Conservation (phyloP, 345 rosid species). For the Garcia nutans region DNA sequence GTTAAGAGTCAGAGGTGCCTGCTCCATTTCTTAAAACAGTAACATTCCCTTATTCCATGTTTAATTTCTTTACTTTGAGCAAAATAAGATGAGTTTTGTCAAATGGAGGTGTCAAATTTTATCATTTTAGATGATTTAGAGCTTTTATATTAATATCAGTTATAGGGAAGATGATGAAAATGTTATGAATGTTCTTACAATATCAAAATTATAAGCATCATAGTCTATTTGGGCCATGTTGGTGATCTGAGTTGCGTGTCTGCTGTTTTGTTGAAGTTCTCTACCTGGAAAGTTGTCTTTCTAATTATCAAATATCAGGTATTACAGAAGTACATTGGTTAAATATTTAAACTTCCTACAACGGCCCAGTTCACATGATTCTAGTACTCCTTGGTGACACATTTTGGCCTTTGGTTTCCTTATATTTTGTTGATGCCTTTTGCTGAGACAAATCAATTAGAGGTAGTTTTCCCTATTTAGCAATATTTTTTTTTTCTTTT, state of each 20-base stretch:
- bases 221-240: background rate
- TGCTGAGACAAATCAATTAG: background rate
- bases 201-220: background rate
- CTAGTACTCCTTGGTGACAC: background rate
- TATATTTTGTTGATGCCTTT: background rate
- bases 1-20: background rate
- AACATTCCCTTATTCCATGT: background rate
- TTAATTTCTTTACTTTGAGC: background rate
- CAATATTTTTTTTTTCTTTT: background rate
- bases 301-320: too few relatives aligned
- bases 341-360: background rate
- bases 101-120: conserved; percentile 2
- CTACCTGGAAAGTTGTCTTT: background rate
- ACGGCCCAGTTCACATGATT: background rate
- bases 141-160: too few relatives aligned
- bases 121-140: too few relatives aligned
- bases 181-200: background rate
- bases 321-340: background rate
- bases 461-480: background rate
- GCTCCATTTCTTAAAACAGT: background rate
- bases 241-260: background rate
- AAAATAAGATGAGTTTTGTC: background rate
- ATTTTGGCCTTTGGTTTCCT: background rate
- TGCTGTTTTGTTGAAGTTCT: background rate
- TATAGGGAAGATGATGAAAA: background rate